Percentiles rank a stretch among this genome's conserved stretches.
These are phyloP conservation scores for Nicotiana rustica DNA, from an alignment of 305 asterid species.

Conservation along the genomic window DNA sequence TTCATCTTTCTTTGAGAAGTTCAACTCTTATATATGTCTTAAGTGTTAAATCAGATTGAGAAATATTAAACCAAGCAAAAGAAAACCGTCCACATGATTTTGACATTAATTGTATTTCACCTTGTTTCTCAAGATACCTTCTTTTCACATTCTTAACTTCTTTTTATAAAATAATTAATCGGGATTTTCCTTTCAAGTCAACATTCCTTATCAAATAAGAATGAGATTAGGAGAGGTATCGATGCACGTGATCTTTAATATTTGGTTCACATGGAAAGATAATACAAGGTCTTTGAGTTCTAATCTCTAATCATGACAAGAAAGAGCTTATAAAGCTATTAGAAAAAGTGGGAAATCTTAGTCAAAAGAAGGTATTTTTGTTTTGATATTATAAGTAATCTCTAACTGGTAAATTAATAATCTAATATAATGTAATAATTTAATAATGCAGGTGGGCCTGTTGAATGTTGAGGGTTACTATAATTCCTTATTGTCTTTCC, in stretches of 20 bases:
- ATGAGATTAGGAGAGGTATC: slow-evolving; percentile 30
- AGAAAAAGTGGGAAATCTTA: background rate
- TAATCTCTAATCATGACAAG: slow-evolving; percentile 39
- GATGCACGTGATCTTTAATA: slow-evolving; percentile 44
- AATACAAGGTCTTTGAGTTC: slow-evolving; percentile 37
- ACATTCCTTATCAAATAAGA: background rate
- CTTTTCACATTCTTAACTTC: slow-evolving; percentile 16
- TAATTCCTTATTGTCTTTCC: slow-evolving; percentile 43
- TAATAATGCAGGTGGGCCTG: slow-evolving; percentile 43
- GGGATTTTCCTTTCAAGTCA: slow-evolving; percentile 5
- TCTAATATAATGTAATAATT: background rate
- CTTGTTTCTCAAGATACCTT: slow-evolving; percentile 30
- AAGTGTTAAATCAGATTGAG: background rate
- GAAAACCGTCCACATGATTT: slow-evolving; percentile 30
- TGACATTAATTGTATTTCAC: slow-evolving; percentile 41
- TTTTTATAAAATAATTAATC: background rate
- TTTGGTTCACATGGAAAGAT: slow-evolving; percentile 56
- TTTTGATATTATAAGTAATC: background rate
- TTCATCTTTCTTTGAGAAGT: background rate
- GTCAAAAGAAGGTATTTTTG: slow-evolving; percentile 35
- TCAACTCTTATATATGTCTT: background rate
- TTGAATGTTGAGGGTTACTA: slow-evolving; percentile 53
- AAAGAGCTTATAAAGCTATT: slow-evolving; percentile 26
- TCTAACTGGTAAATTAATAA: slow-evolving; percentile 18
- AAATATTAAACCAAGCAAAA: slow-evolving; percentile 15